Evolutionary conservation across 169 alveolate species (phyloP), one percentile per base, ranked within the genome.

Genomic region (Plasmodium falciparum): DNA sequence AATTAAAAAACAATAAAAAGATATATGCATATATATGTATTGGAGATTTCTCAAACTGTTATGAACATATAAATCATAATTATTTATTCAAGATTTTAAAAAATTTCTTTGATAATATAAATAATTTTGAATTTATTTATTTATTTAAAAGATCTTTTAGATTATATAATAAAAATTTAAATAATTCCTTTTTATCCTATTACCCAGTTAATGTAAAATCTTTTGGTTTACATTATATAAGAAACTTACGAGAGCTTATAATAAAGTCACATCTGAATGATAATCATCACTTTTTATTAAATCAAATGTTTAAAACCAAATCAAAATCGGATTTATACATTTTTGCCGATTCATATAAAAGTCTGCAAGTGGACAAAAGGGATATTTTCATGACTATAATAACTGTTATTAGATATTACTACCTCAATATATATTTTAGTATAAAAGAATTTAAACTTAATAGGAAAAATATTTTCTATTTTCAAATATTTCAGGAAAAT

Each of bases 71-170:
- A 39, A 61, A 73, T 26, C 92, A 86, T 86, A 73, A 86, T 56
- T 86, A 70, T 71, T 52, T 86, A 49, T 86, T 86, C 66, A 86
- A 70, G 71, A 71, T 61, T 24, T 49, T 86, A 56, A 86, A 86
- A 73, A 15, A 13, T 9, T 71, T 86, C 54, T 72, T 86, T 49
- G 71, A 86, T 24, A 71, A 63, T 5, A 52, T 72, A 43, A 49
- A 88, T n/a, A 86, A 86, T 45, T 86, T 86, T 72, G 92, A 86
- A 63, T 72, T 86, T 86, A 62, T 86, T 11, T 86, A 86, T 56
- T 73, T 86, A 62, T 86, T 86, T 86, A 86, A 15, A 71, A 86
- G 92, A 70, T 86, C 92, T 15, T 86, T 86, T 47, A 74, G 88
- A 15, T 65, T 86, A 13, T 72, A 59, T 72, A 86, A 72, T 56